phyloP scores from a whole-genome alignment of 164 flowering plant genomes.

The Cinnamomum micranthum region DNA sequence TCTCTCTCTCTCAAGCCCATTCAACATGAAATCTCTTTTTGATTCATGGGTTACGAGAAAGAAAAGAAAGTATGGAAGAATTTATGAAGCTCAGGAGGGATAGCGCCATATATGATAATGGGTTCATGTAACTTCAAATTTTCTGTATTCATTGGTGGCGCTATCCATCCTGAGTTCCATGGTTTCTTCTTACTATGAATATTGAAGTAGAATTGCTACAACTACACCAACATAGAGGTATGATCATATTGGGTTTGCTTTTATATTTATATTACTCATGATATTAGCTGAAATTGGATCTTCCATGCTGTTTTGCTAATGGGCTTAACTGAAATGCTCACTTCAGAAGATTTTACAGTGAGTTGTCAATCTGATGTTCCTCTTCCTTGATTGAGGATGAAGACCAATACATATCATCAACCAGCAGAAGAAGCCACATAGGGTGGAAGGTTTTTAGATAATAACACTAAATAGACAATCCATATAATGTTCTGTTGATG shows the following conservation, averaged over 20 bases:
- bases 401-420: neutral
- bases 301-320: neutral
- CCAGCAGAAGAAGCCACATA: neutral
- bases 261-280: neutral
- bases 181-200: constrained; percentile 36
- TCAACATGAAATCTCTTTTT: too few species aligned
- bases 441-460: too few species aligned
- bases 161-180: constrained; percentile 68
- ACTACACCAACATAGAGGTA: neutral
- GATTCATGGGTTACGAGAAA: too few species aligned
- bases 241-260: neutral
- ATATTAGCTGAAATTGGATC: neutral
- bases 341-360: too few species aligned
- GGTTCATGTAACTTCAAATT: too few species aligned
- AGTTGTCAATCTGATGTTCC: too few species aligned
- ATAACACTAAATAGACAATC: too few species aligned
- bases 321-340: neutral
- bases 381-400: neutral
- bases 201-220: neutral
- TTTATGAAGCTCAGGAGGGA: constrained; percentile 75
- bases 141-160: constrained; percentile 20
- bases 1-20: too few species aligned
- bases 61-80: constrained; percentile 23
- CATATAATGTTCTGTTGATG: too few species aligned
- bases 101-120: constrained; percentile 39